These are phyloP conservation scores for Vigna nakashimae DNA, from an alignment of 306 rosid genomes.

Conservation along the genomic window DNA sequence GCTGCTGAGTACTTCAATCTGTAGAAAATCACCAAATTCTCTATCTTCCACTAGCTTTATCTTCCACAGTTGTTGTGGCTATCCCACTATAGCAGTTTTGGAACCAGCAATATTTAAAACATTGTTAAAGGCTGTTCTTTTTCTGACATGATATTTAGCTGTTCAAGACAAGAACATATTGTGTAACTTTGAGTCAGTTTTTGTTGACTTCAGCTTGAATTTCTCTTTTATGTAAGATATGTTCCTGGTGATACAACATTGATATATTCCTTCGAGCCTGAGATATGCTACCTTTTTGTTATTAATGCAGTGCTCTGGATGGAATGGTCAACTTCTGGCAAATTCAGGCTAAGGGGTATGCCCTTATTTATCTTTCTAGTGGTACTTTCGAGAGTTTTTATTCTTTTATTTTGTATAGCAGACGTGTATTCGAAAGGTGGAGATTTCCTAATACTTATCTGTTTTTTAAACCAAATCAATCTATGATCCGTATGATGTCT, in stretches of 20 bases:
- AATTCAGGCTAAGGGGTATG: conserved; percentile 87
- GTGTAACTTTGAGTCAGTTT: conserved; percentile 9
- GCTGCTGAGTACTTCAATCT: not conserved
- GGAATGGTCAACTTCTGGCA: conserved; percentile 91
- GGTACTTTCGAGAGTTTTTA: conserved; percentile 31
- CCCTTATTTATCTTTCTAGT: conserved; percentile 21
- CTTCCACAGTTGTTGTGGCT: not conserved
- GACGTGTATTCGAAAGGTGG: not conserved
- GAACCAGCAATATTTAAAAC: not conserved
- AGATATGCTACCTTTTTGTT: conserved; percentile 44
- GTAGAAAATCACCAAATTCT: not conserved
- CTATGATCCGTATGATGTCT: conserved; percentile 18
- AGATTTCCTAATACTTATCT: conserved; percentile 6
- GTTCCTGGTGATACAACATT: conserved; percentile 16
- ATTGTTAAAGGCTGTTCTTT: not conserved
- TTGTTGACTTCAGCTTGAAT: conserved; percentile 1
- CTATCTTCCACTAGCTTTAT: too few species aligned
- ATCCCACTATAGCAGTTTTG: not conserved
- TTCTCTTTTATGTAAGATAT: conserved; percentile 29
- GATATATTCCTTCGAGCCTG: conserved; percentile 39
- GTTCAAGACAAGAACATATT: not conserved
- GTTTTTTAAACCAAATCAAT: conserved; percentile 8
- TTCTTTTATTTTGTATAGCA: conserved; percentile 17
- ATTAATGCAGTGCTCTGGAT: conserved; percentile 91
- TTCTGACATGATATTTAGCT: conserved; percentile 7